Evolutionary conservation across 1,284 basidiomycete species (phyloP), one percentile per base, ranked within the genome.

Genomic region (Cerioporus squamosus): DNA sequence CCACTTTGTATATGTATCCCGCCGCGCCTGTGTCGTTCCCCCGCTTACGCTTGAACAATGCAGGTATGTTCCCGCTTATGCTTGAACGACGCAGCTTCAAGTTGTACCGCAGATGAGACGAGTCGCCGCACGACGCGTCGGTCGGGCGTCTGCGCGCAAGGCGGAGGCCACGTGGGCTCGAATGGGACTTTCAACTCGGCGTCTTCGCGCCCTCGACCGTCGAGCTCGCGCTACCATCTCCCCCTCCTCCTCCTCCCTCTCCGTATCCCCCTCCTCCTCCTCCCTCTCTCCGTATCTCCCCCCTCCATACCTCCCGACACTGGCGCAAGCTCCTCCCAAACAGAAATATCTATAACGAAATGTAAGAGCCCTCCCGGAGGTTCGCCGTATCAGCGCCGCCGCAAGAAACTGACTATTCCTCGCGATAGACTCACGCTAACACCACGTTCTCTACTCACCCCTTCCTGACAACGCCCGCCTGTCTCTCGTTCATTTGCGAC

Each of bases 381-480:
- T 44, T 20, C 51, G 7, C 57, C 43, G 55, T 48, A 22, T 43
- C 33, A 57, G 57, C 55, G 42, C 50, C 56, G 42, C 50, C 56
- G 45, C 43, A 29, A 51, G 54, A 57, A 57, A 54, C 57, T 61
- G 22, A 64, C 46, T 51, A 15, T 23, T 36, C 15, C n/a, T 45
- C 49, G 33, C 33, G 48, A 43, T 60, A 58, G 49, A 55, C 46
- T 52, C 62, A 64, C 62, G 62, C 59, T 47, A 33, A n/a, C 51
- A 69, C 67, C 68, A 71, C 71, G 66, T 61, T 72, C 69, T 70
- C 68, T 72, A 72, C 68, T 63, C 36, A 68, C 67, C 60, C 68
- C 54, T 55, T 65, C 61, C 36, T 44, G 44, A 17, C 53, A 60
- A 49, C 62, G 50, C 57, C 39, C 65, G 14, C 20, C 53, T 44